Base-by-base conservation (phyloP, 768 basidiomycete genomes). In the Inosperma sp. region DNA sequence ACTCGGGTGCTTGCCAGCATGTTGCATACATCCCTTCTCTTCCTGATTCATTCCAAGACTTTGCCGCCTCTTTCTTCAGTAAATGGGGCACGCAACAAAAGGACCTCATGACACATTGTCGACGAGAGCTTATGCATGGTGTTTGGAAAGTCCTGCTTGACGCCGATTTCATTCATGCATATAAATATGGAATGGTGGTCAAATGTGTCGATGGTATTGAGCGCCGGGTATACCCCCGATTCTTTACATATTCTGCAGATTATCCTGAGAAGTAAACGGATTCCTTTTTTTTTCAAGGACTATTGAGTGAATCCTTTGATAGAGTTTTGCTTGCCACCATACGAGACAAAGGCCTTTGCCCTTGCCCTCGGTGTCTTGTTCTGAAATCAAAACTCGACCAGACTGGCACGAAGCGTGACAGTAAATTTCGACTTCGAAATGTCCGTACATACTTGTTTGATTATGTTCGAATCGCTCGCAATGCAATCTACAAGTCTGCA, bases 301-400 rank as follows among this genome's bases (percentile, higher is more conserved):
- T 68, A 8, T 63, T n/a, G n/a, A n/a, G 65, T 45, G n/a, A n/a
- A n/a, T n/a, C n/a, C n/a, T n/a, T n/a, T n/a, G n/a, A n/a, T 8
- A 49, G 49, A 7, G 10, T 50, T 9, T 41, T 50, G 6, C 21
- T 41, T 33, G 37, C 49, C 1, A 33, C 49, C 2, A 60, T 76
- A 12, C 56, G 64, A 9, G 62, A 68, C 36, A 61, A 64, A 12
- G 75, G 70, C 1, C 13, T 51, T 1, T 73, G 64, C 35, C 68
- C 67, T 3, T 72, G 70, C 44, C 68, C 68, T 2, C 54, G 62
- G 7, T 72, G 70, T 47, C 54, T 66, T 23, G 54, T 67, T 2
- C 34, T 48, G 5, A 63, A 62, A 34, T 21, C 44, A 1, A 13
- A 65, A 0, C 56, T 74, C 13, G 33, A 56, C 13, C 25, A 49